Conservation (phyloP, 768 basidiomycete species). For the Russula sp. region DNA sequence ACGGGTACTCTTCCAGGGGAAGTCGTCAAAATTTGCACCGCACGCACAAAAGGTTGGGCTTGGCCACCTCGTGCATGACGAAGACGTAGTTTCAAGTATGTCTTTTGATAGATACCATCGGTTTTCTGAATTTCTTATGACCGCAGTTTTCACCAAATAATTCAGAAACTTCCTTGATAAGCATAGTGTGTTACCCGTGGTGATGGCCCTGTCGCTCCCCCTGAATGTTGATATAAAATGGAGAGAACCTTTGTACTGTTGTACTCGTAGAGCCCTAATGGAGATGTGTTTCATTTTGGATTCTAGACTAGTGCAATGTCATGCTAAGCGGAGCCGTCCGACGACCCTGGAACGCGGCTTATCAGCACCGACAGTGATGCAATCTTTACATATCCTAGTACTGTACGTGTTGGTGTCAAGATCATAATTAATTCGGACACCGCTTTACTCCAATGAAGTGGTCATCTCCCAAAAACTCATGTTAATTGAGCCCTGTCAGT, state of each 20-base stretch:
- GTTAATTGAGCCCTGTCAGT: background rate
- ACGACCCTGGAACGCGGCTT: background rate
- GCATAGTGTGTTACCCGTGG: background rate
- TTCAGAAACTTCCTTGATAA: background rate
- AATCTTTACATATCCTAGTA: background rate
- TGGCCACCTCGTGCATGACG: slow-evolving; percentile 77
- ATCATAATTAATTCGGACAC: background rate
- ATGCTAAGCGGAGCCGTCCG: too few species aligned
- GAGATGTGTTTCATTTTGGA: too few species aligned
- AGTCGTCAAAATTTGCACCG: slow-evolving; percentile 90
- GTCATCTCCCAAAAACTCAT: background rate
- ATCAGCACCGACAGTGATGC: too few species aligned
- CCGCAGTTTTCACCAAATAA: slow-evolving; percentile 39
- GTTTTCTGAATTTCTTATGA: slow-evolving; percentile 6
- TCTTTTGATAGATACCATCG: slow-evolving; percentile 28
- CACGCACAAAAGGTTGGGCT: slow-evolving; percentile 94
- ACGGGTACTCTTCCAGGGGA: slow-evolving; percentile 53
- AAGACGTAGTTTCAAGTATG: slow-evolving; percentile 87
- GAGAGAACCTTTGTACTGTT: background rate
- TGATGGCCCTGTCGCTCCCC: background rate
- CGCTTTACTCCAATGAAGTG: background rate
- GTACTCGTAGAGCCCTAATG: too few species aligned
- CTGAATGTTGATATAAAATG: background rate
- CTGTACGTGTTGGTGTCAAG: background rate
- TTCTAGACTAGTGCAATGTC: too few species aligned